Percentiles rank a stretch among this genome's conserved stretches.
phyloP scores from a whole-genome alignment of 495 filamentous ascomycete genomes.

The Hypomontagnella submonticulosa region DNA sequence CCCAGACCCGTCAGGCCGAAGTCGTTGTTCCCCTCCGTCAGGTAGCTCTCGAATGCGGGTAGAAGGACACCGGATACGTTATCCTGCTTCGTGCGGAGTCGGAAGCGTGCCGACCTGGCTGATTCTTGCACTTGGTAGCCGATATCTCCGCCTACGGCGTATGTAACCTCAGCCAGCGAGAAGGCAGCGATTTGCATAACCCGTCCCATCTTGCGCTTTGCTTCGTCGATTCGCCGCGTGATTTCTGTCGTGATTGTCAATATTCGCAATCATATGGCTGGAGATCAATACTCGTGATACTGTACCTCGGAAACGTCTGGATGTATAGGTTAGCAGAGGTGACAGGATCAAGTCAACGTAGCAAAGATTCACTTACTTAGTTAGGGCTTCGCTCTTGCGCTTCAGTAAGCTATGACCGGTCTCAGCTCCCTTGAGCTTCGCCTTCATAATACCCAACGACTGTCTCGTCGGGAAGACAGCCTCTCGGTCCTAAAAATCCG shows the following conservation, averaged over 20 bases:
- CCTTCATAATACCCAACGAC: conserved; percentile 96
- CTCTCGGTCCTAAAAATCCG: conserved; percentile 74
- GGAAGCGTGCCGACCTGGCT: conserved; percentile 89
- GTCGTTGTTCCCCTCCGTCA: conserved; percentile 89
- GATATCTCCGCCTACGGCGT: conserved; percentile 95
- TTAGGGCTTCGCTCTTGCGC: conserved; percentile 92
- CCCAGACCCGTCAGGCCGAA: conserved; percentile 96
- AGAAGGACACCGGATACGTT: conserved; percentile 97
- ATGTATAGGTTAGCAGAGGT: conserved; percentile 22
- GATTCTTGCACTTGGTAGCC: conserved; percentile 97
- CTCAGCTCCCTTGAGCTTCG: conserved; percentile 97
- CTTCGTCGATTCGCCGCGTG: conserved; percentile 95
- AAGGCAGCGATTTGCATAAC: conserved; percentile 99
- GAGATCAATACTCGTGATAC: neutral
- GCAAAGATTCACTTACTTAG: conserved; percentile 68
- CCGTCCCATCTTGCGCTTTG: conserved; percentile 98
- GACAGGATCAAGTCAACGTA: neutral
- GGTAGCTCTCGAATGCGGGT: conserved; percentile 89
- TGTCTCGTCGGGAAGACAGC: conserved; percentile 98
- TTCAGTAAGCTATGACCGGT: conserved; percentile 88
- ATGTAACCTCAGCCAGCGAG: conserved; percentile 96
- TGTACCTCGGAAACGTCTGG: conserved; percentile 86
- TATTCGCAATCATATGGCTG: conserved; percentile 8
- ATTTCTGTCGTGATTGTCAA: conserved; percentile 70
- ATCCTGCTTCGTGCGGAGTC: conserved; percentile 93